A percentile compares a stretch with the other conserved stretches of the same genome.
These are phyloP conservation scores for Taiozyma onychis DNA, from an alignment of 1,139 yeast species.

Conservation along the genomic window DNA sequence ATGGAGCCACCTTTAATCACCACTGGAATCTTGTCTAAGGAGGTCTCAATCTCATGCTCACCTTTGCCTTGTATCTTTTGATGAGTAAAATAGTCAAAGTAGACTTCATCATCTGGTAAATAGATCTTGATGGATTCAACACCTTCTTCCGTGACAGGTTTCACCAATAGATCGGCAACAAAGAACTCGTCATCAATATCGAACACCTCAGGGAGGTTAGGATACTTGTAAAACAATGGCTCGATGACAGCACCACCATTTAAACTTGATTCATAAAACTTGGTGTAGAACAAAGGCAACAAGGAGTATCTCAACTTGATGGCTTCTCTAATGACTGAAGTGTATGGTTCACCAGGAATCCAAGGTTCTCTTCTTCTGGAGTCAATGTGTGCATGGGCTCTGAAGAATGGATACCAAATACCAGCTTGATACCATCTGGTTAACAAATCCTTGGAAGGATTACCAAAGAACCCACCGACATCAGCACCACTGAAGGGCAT, in stretches of 20 bases:
- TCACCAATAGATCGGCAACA: slow-evolving; percentile 75
- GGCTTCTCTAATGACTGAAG: slow-evolving; percentile 63
- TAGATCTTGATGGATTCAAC: slow-evolving; percentile 40
- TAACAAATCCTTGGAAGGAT: slow-evolving; percentile 75
- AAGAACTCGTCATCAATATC: slow-evolving; percentile 80
- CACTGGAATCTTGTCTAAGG: slow-evolving; percentile 64
- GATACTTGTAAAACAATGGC: slow-evolving; percentile 68
- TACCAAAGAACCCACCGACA: slow-evolving; percentile 94
- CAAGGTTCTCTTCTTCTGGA: slow-evolving; percentile 91
- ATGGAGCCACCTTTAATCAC: slow-evolving; percentile 75
- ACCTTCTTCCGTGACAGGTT: slow-evolving; percentile 69
- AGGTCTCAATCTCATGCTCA: slow-evolving; percentile 37
- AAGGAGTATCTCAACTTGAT: slow-evolving; percentile 67
- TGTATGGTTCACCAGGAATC: slow-evolving; percentile 71
- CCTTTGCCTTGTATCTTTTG: slow-evolving; percentile 33
- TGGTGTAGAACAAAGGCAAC: slow-evolving; percentile 75
- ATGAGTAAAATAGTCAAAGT: slow-evolving; percentile 52
- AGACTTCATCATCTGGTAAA: slow-evolving; percentile 61
- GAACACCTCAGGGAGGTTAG: slow-evolving; percentile 44
- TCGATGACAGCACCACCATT: slow-evolving; percentile 67
- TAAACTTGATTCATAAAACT: slow-evolving; percentile 59
- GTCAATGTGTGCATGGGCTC: slow-evolving; percentile 96
- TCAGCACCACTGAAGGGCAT: slow-evolving; percentile 96
- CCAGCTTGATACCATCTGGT: slow-evolving; percentile 97
- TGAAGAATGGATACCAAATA: slow-evolving; percentile 90